A percentile compares a stretch with the other conserved stretches of the same genome.
These are phyloP conservation scores for Inga laurina DNA, from an alignment of 306 rosid genomes.

Conservation along the genomic window DNA sequence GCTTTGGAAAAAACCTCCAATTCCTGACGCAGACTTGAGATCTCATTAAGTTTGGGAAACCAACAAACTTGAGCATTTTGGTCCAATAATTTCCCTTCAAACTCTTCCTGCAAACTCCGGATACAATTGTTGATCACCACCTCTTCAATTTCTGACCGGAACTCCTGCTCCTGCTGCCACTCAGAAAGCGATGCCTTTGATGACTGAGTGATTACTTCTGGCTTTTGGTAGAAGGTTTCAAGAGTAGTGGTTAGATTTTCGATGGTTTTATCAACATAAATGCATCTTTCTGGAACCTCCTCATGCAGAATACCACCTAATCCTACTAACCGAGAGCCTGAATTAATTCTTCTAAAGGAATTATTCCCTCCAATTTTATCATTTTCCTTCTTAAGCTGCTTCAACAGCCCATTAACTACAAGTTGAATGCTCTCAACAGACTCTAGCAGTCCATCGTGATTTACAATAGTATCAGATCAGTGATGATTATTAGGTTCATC, in stretches of 20 bases:
- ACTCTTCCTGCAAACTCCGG: slow-evolving; percentile 50
- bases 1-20: slow-evolving; percentile 60
- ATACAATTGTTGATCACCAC: slow-evolving; percentile 62
- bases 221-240: slow-evolving; percentile 43
- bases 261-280: slow-evolving; percentile 47
- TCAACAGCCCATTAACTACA: slow-evolving; percentile 47
- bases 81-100: slow-evolving; percentile 51
- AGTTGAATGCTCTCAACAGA: slow-evolving; percentile 47
- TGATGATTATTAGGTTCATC: no score
- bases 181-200: slow-evolving; percentile 54
- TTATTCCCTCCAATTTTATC: slow-evolving; percentile 49
- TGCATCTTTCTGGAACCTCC: slow-evolving; percentile 55
- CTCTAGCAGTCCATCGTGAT: no score
- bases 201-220: slow-evolving; percentile 44
- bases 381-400: slow-evolving; percentile 64
- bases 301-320: slow-evolving; percentile 67
- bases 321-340: slow-evolving; percentile 64
- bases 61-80: slow-evolving; percentile 34
- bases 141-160: slow-evolving; percentile 64
- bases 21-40: slow-evolving; percentile 69
- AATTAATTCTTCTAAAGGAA: slow-evolving; percentile 49
- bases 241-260: slow-evolving; percentile 48
- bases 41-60: slow-evolving; percentile 52
- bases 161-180: slow-evolving; percentile 71
- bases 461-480: no score